Base-by-base conservation (phyloP, 352 stramenopile species). In the Phytopythium cucurbitacearum region DNA sequence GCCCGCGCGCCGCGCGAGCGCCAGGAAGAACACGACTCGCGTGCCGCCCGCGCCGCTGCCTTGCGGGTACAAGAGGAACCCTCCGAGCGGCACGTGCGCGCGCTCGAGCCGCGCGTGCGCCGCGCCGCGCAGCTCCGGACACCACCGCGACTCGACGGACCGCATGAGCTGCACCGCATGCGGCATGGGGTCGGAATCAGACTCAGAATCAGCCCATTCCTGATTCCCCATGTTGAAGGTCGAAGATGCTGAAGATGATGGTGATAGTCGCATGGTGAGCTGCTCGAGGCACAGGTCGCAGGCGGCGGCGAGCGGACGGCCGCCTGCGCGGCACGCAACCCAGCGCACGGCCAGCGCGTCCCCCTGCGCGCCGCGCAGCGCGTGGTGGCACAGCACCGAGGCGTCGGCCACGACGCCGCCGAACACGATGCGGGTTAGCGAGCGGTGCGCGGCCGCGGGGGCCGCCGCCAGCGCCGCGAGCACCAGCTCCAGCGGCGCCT, bases 1-100 rank as follows among this genome's bases (percentile, higher is more conserved):
- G 21, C 21, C 21, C 13, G 48, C 53, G 1, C 62, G 54, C 35
- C 73, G 58, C 2, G 56, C 56, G 33, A 89, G 56, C 32, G 65
- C 86, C 65, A 89, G 76, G 59, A 77, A 88, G 56, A 90, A 93
- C 8, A 93, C 74, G n/a, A 91, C 80, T 36, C 87, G 74, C 7
- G 79, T 91, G 32, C 65, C 60, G 21, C 21, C 2, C 28, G 91
- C 76, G 37, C 60, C 67, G 41, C 66, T 58, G 51, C 83, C 64
- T 8, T 78, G 90, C 5, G 71, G 65, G 49, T 89, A 93, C 32
- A 91, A 60, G 11, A 90, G 60, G 45, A 86, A 90, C 5, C 83
- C 83, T 0, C 74, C 74, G 11, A 93, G 60, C 8, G 80, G 83
- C n/a, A 84, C 60, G 5, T 73, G 62, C 41, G 65, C 71, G 6